Evolutionary conservation across 495 filamentous ascomycete species (phyloP), one percentile per base, ranked within the genome.

Genomic region (Trichoderma reesei): DNA sequence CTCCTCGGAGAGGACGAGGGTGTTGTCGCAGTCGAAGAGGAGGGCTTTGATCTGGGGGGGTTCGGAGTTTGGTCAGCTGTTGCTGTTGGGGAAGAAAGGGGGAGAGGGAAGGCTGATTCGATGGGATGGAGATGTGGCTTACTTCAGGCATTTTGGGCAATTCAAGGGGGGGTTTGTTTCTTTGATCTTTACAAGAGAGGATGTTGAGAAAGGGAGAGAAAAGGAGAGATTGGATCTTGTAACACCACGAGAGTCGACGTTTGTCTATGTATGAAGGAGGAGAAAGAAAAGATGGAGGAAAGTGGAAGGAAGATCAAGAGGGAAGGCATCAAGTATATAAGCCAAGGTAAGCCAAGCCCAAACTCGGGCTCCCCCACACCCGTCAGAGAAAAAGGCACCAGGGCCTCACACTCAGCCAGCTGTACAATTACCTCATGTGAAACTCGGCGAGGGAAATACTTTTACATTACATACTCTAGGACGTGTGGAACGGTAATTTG

Each of bases 21-120:
- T 97, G 82, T 97, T 97, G 85, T 97, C 92, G 80, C 92, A 97
- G 79, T 97, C 92, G 78, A 96, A 87, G 75, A 97, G 90, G 77
- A 97, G 65, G 65, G 74, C 75, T 44, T 67, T 73, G 69, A 76
- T 73, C 72, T 75, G 34, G 6, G 9, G 14, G 20, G 18, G 11
- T 8, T 13, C 4, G 16, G 39, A 56, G 10, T 16, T 5, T 0
- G n/a, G 14, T 48, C 20, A 48, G 44, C 16, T 3, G 7, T 3
- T 8, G 7, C 64, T 51, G 41, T 38, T 42, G 61, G 13, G 34
- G 8, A 11, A 38, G 60, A 59, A 18, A 20, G 44, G 3, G 20
- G 44, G 16, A 44, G 41, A 63, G 31, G 33, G 18, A 34, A 3
- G 10, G 56, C 36, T 34, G 56, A 10, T 41, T 6, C 6, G 26